Conservation (phyloP, 1,139 yeast species). For the Groenewaldozyma auringiensis region DNA sequence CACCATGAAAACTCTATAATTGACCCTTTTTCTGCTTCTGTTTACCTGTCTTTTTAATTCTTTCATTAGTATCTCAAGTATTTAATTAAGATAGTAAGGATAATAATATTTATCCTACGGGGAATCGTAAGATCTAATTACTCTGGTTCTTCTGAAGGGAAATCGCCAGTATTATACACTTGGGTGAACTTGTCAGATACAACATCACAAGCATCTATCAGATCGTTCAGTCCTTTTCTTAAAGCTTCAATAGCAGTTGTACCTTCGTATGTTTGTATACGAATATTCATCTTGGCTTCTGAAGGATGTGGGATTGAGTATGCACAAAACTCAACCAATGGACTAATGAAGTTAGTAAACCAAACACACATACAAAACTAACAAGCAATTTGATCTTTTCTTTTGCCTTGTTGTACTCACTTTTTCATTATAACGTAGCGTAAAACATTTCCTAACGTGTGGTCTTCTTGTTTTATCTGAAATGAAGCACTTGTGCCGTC, state of each 20-base stretch:
- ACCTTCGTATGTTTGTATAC: constrained; percentile 86
- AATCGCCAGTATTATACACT: constrained; percentile 39
- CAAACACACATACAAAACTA: constrained; percentile 5
- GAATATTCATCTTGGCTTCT: constrained; percentile 76
- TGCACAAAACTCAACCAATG: constrained; percentile 96
- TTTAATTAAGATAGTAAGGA: neutral
- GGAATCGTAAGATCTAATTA: too few relatives aligned
- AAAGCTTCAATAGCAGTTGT: constrained; percentile 89
- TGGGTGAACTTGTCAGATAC: constrained; percentile 67
- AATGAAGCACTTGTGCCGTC: constrained; percentile 95
- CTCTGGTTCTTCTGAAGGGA: constrained; percentile 40
- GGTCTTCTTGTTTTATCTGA: constrained; percentile 89
- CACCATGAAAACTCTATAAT: neutral
- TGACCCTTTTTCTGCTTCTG: neutral
- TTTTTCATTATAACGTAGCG: constrained; percentile 94
- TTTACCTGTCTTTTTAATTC: neutral
- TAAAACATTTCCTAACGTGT: constrained; percentile 87
- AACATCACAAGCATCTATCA: constrained; percentile 73
- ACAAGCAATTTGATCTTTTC: neutral
- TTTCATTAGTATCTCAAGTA: neutral
- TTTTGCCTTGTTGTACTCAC: constrained; percentile 25
- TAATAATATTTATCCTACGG: too few relatives aligned
- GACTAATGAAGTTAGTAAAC: too few relatives aligned
- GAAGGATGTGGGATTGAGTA: constrained; percentile 99
- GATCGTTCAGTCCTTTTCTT: constrained; percentile 82